Evolutionary conservation across 2,329 filamentous ascomycete genomes (phyloP), one percentile per base, ranked within the genome.

Genomic region (Rosellinia necatrix): DNA sequence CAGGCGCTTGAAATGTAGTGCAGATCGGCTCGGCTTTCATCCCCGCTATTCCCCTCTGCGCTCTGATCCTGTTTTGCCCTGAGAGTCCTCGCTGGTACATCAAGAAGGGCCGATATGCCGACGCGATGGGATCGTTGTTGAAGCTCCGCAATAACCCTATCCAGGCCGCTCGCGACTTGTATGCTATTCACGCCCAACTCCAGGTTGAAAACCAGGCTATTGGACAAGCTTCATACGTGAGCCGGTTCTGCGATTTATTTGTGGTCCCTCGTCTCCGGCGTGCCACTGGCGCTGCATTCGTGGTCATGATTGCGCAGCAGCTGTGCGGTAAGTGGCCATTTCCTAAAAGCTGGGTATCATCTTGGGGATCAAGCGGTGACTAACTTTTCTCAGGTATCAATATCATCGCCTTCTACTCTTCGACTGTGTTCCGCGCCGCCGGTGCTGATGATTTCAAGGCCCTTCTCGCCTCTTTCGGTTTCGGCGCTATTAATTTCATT

Each of bases 281-380:
- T 35, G 91, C 91, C 2, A 92, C 86, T 6, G 79, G 90, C 29
- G 91, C 90, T 6, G 88, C 90, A 0, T 89, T 86, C 60, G 84
- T 85, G 1, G 89, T 93, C 61, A 96, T 96, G 90, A 85, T 89
- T 64, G 85, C 84, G 0, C 86, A 89, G 70, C 85, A 89, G 70
- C 85, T 89, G 81, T 88, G 85, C 64, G 82, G 73, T 62, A 21
- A 58, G 60, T 56, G 34, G 10, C 10, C 10, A 24, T 6, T 49
- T 30, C 12, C 21, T 15, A 3, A 50, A 38, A 24, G 7, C 13
- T 4, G 9, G 1, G 3, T 21, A 46, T 37, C 6, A 4, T 9
- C 29, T 32, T 32, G 13, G 13, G 27, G 10, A 13, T 25, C 6
- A 2, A 19, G 19, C 10, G 6, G 19, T 13, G 6, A 34, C 53